Percentiles rank a stretch among this genome's conserved stretches.
phyloP scores from a whole-genome alignment of 1,284 basidiomycete genomes.

The Microbotryum lychnidis-dioicae region DNA sequence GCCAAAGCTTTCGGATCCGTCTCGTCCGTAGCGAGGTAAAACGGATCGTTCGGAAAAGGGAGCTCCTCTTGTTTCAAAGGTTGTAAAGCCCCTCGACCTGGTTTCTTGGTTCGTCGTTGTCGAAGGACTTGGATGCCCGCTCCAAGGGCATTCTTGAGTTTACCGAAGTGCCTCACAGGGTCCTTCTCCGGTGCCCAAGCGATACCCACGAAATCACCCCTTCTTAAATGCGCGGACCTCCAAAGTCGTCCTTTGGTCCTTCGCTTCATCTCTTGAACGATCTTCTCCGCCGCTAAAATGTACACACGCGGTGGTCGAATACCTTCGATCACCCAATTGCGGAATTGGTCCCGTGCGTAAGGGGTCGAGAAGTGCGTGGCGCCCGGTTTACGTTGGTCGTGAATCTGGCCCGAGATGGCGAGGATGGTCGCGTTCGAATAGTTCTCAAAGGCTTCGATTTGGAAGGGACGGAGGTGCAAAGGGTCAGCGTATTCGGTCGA shows the following conservation, averaged over 20 bases:
- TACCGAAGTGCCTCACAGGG: too few species aligned
- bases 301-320: slow-evolving; percentile 36
- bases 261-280: too few species aligned
- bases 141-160: too few species aligned
- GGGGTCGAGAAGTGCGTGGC: slow-evolving; percentile 43
- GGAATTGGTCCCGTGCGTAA: slow-evolving; percentile 38
- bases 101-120: too few species aligned
- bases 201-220: too few species aligned
- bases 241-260: too few species aligned
- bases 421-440: slow-evolving; percentile 33
- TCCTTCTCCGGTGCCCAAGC: too few species aligned
- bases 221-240: slow-evolving; percentile 46
- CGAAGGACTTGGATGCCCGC: too few species aligned
- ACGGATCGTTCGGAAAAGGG: slow-evolving; percentile 19
- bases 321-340: slow-evolving; percentile 41
- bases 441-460: slow-evolving; percentile 36
- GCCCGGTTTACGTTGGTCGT: slow-evolving; percentile 45
- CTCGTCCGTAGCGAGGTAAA: slow-evolving; percentile 50
- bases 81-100: too few species aligned
- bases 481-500: slow-evolving; percentile 41
- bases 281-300: too few species aligned
- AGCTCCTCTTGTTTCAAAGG: too few species aligned
- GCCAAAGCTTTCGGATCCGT: slow-evolving; percentile 40
- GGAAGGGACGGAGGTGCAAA: slow-evolving; percentile 40
- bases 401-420: slow-evolving; percentile 44